These are phyloP conservation scores for Xylaria sp. DNA, from an alignment of 2,329 filamentous ascomycete genomes.

Conservation along the genomic window DNA sequence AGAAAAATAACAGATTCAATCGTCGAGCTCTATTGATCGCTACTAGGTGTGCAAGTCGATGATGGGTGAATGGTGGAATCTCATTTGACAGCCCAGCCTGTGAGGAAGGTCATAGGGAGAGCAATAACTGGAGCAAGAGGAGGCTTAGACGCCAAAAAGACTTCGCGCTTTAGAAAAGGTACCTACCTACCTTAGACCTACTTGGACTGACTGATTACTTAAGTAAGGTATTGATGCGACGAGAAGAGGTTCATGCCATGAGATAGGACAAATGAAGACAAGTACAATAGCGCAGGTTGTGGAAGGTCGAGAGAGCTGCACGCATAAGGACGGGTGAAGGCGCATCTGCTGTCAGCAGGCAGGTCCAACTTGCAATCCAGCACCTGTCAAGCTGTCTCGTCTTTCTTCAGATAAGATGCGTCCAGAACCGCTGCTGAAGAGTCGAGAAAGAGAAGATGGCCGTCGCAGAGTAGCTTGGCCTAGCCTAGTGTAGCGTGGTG, in stretches of 20 bases:
- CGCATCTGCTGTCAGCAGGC: background rate
- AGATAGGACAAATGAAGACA: background rate
- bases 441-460: conserved; percentile 8
- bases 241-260: background rate
- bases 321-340: background rate
- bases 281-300: background rate
- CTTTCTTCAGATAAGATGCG: background rate
- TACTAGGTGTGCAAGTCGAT: background rate
- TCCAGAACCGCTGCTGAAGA: conserved; percentile 4
- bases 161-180: conserved; percentile 1
- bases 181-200: background rate
- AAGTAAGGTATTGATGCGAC: too few species aligned
- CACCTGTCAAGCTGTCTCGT: conserved; percentile 10
- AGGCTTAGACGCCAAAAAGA: conserved; percentile 11
- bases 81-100: conserved; percentile 9
- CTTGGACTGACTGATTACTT: too few species aligned
- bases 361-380: conserved; percentile 5
- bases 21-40: conserved; percentile 1
- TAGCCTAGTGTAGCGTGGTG: background rate
- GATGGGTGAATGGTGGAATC: conserved; percentile 13
- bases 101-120: conserved; percentile 10
- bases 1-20: background rate
- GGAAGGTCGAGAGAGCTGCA: background rate
- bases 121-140: conserved; percentile 20
- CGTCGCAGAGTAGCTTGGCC: background rate